These are phyloP conservation scores for Madurella fahalii DNA, from an alignment of 2,329 filamentous ascomycete species.

Conservation along the genomic window DNA sequence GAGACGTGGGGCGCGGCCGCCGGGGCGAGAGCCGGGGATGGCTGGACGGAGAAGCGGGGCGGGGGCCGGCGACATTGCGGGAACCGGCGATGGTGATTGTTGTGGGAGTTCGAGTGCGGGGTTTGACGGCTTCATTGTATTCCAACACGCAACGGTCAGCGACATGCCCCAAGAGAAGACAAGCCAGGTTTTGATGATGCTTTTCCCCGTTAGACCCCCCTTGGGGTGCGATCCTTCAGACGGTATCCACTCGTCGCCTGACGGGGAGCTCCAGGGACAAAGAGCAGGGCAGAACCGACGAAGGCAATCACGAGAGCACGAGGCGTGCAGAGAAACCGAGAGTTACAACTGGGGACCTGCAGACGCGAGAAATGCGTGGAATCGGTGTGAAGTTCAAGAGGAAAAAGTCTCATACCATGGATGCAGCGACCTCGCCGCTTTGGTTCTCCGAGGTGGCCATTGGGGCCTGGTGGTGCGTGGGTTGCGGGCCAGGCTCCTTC, in stretches of 20 bases:
- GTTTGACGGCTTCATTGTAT: conserved; percentile 15
- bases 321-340: too few relatives aligned
- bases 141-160: conserved; percentile 8
- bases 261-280: background rate
- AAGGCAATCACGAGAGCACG: too few relatives aligned
- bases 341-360: background rate
- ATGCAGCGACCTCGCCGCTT: conserved; percentile 23
- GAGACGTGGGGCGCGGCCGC: conserved; percentile 68
- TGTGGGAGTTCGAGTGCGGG: conserved; percentile 18
- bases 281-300: too few relatives aligned
- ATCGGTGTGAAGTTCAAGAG: background rate
- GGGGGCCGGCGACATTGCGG: conserved; percentile 59
- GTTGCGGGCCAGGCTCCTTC: background rate
- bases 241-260: background rate
- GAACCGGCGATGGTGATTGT: conserved; percentile 36
- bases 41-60: conserved; percentile 79
- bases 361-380: background rate
- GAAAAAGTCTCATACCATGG: conserved; percentile 20
- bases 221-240: background rate
- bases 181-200: background rate
- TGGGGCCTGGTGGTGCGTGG: conserved; percentile 4
- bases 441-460: conserved; percentile 24
- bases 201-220: background rate
- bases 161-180: background rate
- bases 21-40: conserved; percentile 65